Percentiles rank a stretch among this genome's conserved stretches.
These are phyloP conservation scores for Orbilia quercus DNA, from an alignment of 2,329 filamentous ascomycete species.

Conservation along the genomic window DNA sequence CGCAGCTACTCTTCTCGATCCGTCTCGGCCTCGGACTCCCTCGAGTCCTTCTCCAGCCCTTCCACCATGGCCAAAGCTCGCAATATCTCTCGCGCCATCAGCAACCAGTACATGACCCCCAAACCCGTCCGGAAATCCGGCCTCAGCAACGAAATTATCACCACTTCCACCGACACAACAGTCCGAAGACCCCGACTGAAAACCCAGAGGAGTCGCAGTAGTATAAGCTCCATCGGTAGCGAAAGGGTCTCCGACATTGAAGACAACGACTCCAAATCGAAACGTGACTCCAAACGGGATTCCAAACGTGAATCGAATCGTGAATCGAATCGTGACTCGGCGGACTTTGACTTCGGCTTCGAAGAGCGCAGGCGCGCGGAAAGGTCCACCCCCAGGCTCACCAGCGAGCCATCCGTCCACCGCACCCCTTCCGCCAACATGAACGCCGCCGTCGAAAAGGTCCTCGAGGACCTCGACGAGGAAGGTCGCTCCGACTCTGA, in stretches of 20 bases:
- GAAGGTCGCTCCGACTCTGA: constrained; percentile 45
- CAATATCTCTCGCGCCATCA: constrained; percentile 50
- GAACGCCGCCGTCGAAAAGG: constrained; percentile 49
- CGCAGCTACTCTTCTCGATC: constrained; percentile 39
- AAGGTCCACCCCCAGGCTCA: constrained; percentile 62
- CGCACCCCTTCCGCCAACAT: constrained; percentile 40
- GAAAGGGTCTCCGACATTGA: constrained; percentile 46
- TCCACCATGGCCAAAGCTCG: constrained; percentile 51
- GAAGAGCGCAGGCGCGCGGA: constrained; percentile 59
- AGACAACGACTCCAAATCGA: constrained; percentile 20
- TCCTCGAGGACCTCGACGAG: constrained; percentile 52
- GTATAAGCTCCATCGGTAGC: constrained; percentile 52
- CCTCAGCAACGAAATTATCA: constrained; percentile 51
- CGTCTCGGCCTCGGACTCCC: constrained; percentile 31
- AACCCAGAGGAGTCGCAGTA: constrained; percentile 49
- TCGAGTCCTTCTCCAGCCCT: constrained; percentile 55
- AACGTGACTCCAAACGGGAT: not conserved
- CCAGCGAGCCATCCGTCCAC: constrained; percentile 59
- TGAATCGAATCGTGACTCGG: not conserved
- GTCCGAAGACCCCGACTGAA: constrained; percentile 35
- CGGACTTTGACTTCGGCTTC: constrained; percentile 53
- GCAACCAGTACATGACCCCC: constrained; percentile 50
- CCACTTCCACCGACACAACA: constrained; percentile 27
- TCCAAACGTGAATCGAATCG: constrained; percentile 4
- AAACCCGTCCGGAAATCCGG: constrained; percentile 43